Evolutionary conservation across 176 grass and related monocot species (phyloP).

Genomic region (Ananas comosus): DNA sequence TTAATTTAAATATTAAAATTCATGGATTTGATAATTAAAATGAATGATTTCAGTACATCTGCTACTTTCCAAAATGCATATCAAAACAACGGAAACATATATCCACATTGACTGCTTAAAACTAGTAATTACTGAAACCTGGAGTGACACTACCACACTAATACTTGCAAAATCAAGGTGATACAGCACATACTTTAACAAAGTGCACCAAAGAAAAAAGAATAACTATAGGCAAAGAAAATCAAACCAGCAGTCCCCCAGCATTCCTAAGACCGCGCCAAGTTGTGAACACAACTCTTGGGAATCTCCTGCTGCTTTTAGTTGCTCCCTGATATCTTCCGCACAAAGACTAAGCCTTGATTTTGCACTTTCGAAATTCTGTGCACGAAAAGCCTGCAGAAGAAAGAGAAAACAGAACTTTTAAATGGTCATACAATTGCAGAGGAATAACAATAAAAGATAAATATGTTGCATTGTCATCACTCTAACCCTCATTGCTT

Average conservation of each 20-base stretch:
- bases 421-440: neutral
- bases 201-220: slow-evolving; percentile 3
- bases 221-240: neutral
- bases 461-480: neutral
- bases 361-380: slow-evolving; percentile 85
- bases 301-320: slow-evolving; percentile 49
- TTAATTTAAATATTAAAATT: too few species aligned
- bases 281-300: slow-evolving; percentile 80
- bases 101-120: neutral
- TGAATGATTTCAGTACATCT: neutral
- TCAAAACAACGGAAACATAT: neutral
- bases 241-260: slow-evolving; percentile 86
- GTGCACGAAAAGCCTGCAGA: slow-evolving; percentile 63
- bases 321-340: slow-evolving; percentile 79
- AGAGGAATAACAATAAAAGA: neutral
- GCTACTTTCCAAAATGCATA: neutral
- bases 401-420: slow-evolving; percentile 3
- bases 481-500: slow-evolving; percentile 89
- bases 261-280: slow-evolving; percentile 87
- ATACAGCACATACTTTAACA: neutral
- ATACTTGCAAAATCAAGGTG: neutral
- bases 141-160: neutral
- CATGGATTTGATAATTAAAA: neutral
- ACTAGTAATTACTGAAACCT: neutral
- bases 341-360: slow-evolving; percentile 75